A percentile compares a stretch with the other conserved stretches of the same genome.
Evolutionary conservation across 768 basidiomycete genomes (phyloP).

Genomic region (Rhodotorula diobovata): DNA sequence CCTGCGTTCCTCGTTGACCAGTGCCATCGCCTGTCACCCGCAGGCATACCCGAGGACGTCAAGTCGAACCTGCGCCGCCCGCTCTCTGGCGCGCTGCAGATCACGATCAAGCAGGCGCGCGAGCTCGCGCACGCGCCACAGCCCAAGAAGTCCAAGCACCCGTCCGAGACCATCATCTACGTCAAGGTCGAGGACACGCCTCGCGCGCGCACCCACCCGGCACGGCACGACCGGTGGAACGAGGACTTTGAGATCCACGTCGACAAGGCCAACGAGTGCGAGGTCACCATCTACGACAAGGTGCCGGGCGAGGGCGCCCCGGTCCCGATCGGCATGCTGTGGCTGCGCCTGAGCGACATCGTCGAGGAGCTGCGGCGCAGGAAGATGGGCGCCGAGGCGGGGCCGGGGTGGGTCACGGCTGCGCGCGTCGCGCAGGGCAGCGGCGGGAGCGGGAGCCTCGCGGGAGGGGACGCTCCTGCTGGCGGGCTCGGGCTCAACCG

Average conservation of each 20-base stretch:
- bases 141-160: constrained; percentile 47
- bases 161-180: constrained; percentile 75
- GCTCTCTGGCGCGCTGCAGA: constrained; percentile 81
- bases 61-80: constrained; percentile 95
- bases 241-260: constrained; percentile 94
- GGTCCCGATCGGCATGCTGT: constrained; percentile 85
- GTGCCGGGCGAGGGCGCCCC: constrained; percentile 65
- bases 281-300: constrained; percentile 91
- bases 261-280: constrained; percentile 97
- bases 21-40: not conserved
- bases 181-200: constrained; percentile 96
- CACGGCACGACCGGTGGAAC: constrained; percentile 89
- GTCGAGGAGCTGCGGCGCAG: constrained; percentile 88
- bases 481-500: constrained; percentile 40
- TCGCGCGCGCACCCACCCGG: constrained; percentile 82
- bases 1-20: too few species aligned
- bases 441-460: constrained; percentile 32
- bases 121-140: constrained; percentile 93
- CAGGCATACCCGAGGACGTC: constrained; percentile 69
- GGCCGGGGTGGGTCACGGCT: constrained; percentile 90
- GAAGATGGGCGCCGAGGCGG: constrained; percentile 80
- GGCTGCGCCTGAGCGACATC: constrained; percentile 89
- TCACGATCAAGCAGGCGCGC: constrained; percentile 81
- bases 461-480: not conserved
- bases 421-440: constrained; percentile 72